Percentiles rank a stretch among this genome's conserved stretches.
These are phyloP conservation scores for Annulohypoxylon stygium DNA, from an alignment of 495 filamentous ascomycete species.

Conservation along the genomic window DNA sequence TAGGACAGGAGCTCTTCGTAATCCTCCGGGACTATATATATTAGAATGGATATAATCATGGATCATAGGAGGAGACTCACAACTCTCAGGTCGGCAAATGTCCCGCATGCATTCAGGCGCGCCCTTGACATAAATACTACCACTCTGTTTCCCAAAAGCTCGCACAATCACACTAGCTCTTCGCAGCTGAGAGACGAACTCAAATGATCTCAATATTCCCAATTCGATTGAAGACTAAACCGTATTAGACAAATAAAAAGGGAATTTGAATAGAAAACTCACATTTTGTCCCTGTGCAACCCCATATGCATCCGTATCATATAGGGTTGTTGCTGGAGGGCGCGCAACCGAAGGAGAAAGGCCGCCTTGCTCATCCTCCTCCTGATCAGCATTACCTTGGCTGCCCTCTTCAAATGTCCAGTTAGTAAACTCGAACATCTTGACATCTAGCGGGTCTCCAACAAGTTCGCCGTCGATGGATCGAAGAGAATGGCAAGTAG, in stretches of 20 bases:
- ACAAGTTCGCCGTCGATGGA: conserved; percentile 88
- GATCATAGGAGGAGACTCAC: conserved; percentile 62
- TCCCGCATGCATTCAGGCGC: conserved; percentile 96
- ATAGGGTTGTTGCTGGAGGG: conserved; percentile 75
- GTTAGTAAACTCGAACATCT: conserved; percentile 98
- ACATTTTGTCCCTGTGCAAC: conserved; percentile 54
- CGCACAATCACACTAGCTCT: conserved; percentile 93
- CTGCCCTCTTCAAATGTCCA: conserved; percentile 94
- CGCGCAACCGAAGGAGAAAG: conserved; percentile 85
- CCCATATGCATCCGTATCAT: conserved; percentile 62
- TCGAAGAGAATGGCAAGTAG: conserved; percentile 94
- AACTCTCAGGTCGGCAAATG: conserved; percentile 85
- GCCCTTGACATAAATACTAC: conserved; percentile 92
- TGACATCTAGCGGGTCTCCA: conserved; percentile 94
- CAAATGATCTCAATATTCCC: conserved; percentile 87
- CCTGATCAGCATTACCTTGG: conserved; percentile 65
- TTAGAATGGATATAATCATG: conserved; percentile 28
- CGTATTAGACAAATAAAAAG: conserved; percentile 10
- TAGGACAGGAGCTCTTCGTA: conserved; percentile 88
- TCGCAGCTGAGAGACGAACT: conserved; percentile 96
- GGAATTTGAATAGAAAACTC: conserved; percentile 42
- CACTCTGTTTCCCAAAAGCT: conserved; percentile 82
- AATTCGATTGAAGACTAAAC: conserved; percentile 73
- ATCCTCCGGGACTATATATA: conserved; percentile 79
- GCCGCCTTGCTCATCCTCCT: conserved; percentile 75